These are phyloP conservation scores for Elsinoe batatas DNA, from an alignment of 2,329 filamentous ascomycete species.

Conservation along the genomic window DNA sequence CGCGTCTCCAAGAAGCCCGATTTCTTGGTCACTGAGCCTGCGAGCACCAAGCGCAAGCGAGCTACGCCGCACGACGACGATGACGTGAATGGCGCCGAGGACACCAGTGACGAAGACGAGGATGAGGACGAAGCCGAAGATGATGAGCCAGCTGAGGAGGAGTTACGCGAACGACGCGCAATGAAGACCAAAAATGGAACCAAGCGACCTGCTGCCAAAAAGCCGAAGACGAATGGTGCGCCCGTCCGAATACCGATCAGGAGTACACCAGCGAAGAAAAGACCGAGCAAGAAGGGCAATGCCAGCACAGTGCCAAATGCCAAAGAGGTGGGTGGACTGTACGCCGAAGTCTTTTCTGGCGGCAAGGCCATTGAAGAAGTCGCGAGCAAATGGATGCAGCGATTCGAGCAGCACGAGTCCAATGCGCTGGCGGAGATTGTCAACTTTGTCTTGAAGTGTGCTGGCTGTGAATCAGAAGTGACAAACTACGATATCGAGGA, in stretches of 20 bases:
- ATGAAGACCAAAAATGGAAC: slow-evolving; percentile 24
- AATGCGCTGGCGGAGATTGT: slow-evolving; percentile 48
- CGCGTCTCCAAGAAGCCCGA: slow-evolving; percentile 17
- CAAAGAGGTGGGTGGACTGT: slow-evolving; percentile 47
- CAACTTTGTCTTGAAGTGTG: slow-evolving; percentile 54
- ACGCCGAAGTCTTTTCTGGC: slow-evolving; percentile 51
- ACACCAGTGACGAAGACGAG: slow-evolving; percentile 24
- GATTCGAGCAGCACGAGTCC: slow-evolving; percentile 47
- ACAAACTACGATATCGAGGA: slow-evolving; percentile 78
- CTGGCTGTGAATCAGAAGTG: slow-evolving; percentile 72
- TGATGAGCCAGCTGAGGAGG: slow-evolving; percentile 39
- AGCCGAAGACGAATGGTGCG: slow-evolving; percentile 46
- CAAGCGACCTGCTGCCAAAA: slow-evolving; percentile 38
- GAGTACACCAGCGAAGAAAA: slow-evolving; percentile 36
- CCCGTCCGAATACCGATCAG: slow-evolving; percentile 46
- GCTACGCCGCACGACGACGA: slow-evolving; percentile 27
- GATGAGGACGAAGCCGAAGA: slow-evolving; percentile 28
- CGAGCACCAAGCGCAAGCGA: slow-evolving; percentile 39
- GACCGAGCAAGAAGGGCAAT: slow-evolving; percentile 41
- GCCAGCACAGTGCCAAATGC: slow-evolving; percentile 43
- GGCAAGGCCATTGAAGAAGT: slow-evolving; percentile 46
- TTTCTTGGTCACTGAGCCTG: slow-evolving; percentile 12
- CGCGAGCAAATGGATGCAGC: slow-evolving; percentile 47
- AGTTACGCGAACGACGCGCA: slow-evolving; percentile 33
- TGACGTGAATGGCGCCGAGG: slow-evolving; percentile 26